Conservation (phyloP, 768 basidiomycete genomes). For the Boletus sp. region DNA sequence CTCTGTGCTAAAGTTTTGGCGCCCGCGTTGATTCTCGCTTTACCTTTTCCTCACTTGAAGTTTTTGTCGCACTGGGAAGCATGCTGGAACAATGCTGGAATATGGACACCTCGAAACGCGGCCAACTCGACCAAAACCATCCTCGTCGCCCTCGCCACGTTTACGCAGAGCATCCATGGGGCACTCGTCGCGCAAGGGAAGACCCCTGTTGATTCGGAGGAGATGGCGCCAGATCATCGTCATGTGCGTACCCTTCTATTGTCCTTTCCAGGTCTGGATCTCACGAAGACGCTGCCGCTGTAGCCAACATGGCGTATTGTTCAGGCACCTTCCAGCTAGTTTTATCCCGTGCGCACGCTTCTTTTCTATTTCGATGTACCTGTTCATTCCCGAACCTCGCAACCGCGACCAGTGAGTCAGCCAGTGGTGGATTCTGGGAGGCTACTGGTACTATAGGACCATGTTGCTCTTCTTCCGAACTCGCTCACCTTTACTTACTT, state of each 20-base stretch:
- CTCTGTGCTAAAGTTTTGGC: not conserved
- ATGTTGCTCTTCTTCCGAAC: conserved; percentile 21
- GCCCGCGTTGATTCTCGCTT: conserved; percentile 1
- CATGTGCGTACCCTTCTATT: conserved; percentile 24
- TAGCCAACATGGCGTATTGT: conserved; percentile 43
- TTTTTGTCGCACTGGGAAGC: conserved; percentile 10
- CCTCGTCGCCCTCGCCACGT: conserved; percentile 57
- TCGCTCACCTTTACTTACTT: too few species aligned
- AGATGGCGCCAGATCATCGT: conserved; percentile 49
- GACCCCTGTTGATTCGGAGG: conserved; percentile 82
- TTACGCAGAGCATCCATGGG: conserved; percentile 58
- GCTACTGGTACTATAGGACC: conserved; percentile 31
- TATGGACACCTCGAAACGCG: not conserved
- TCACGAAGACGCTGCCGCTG: conserved; percentile 38
- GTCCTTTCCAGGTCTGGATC: conserved; percentile 41
- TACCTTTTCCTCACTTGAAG: conserved; percentile 31
- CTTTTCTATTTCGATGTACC: not conserved
- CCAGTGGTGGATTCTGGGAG: too few species aligned
- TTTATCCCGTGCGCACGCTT: conserved; percentile 42
- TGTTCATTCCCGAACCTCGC: not conserved
- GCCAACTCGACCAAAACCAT: conserved; percentile 44
- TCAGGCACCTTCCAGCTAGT: conserved; percentile 49
- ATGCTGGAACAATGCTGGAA: not conserved
- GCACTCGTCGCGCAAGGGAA: conserved; percentile 58
- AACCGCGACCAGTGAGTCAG: too few species aligned